Percentiles rank a stretch among this genome's conserved stretches.
These are phyloP conservation scores for Paraphaeosphaeria minitans DNA, from an alignment of 2,329 filamentous ascomycete species.

Conservation along the genomic window DNA sequence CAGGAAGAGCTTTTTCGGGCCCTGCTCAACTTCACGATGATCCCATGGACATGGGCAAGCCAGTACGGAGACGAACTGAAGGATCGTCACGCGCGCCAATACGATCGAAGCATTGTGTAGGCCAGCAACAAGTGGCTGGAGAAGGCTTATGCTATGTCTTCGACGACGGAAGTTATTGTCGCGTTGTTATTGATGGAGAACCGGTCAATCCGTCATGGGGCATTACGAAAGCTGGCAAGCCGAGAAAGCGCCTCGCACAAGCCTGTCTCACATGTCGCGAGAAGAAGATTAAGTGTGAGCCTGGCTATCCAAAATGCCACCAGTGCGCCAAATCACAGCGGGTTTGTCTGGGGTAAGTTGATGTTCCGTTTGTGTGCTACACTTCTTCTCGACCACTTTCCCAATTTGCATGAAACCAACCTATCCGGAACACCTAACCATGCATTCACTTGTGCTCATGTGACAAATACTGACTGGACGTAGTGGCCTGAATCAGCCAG, in stretches of 20 bases:
- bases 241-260: conserved; percentile 86
- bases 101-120: conserved; percentile 42
- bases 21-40: conserved; percentile 34
- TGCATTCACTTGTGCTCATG: conserved; percentile 23
- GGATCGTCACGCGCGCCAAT: conserved; percentile 40
- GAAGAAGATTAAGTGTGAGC: conserved; percentile 98
- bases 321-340: conserved; percentile 92
- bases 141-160: conserved; percentile 86
- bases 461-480: conserved; percentile 41
- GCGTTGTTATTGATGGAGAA: conserved; percentile 83
- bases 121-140: conserved; percentile 67
- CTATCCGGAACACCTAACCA: conserved; percentile 22
- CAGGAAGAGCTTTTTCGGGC: conserved; percentile 17
- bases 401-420: conserved; percentile 31
- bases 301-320: conserved; percentile 82
- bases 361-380: conserved; percentile 22
- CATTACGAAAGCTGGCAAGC: conserved; percentile 91
- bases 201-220: conserved; percentile 91
- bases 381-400: conserved; percentile 14
- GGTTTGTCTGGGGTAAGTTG: conserved; percentile 70
- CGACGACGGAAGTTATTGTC: conserved; percentile 82
- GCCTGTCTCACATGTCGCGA: conserved; percentile 92
- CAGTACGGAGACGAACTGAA: conserved; percentile 41
- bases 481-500: conserved; percentile 38
- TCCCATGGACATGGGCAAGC: conserved; percentile 33